Conservation (phyloP, 2,329 filamentous ascomycete genomes). For the Polytolypa hystricis region DNA sequence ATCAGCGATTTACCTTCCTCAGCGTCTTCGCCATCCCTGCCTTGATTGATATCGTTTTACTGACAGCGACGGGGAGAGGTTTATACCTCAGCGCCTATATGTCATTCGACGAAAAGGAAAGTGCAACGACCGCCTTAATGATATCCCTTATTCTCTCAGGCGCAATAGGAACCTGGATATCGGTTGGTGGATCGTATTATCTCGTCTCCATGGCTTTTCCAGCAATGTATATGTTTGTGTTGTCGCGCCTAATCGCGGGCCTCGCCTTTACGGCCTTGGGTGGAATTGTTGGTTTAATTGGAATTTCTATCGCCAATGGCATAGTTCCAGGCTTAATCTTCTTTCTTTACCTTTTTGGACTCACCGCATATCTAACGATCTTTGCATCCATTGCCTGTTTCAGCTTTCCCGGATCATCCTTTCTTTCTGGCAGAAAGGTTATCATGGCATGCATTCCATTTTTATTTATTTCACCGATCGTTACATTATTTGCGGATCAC, state of each 20-base stretch:
- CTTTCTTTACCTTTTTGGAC: slow-evolving; percentile 46
- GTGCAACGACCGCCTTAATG: slow-evolving; percentile 48
- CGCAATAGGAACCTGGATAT: slow-evolving; percentile 53
- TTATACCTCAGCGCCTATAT: slow-evolving; percentile 51
- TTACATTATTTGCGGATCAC: slow-evolving; percentile 43
- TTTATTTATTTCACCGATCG: slow-evolving; percentile 45
- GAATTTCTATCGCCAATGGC: slow-evolving; percentile 36
- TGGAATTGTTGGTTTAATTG: slow-evolving; percentile 42
- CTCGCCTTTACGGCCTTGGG: slow-evolving; percentile 41
- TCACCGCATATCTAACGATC: slow-evolving; percentile 49
- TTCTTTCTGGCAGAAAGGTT: slow-evolving; percentile 46
- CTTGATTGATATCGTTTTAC: slow-evolving; percentile 48
- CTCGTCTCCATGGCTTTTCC: slow-evolving; percentile 46
- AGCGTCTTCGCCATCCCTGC: slow-evolving; percentile 54
- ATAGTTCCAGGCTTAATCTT: slow-evolving; percentile 44
- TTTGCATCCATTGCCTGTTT: slow-evolving; percentile 44
- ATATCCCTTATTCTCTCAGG: slow-evolving; percentile 49
- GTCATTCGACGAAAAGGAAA: slow-evolving; percentile 37
- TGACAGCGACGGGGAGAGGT: slow-evolving; percentile 49
- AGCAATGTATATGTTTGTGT: slow-evolving; percentile 44
- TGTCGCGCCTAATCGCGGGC: slow-evolving; percentile 42
- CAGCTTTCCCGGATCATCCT: slow-evolving; percentile 44
- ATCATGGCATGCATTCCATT: slow-evolving; percentile 47
- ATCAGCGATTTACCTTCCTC: slow-evolving; percentile 45
- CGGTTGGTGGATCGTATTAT: slow-evolving; percentile 52